Percentiles rank a stretch among this genome's conserved stretches.
These are phyloP conservation scores for Termitomyces sp. DNA, from an alignment of 1,284 basidiomycete genomes.

Conservation along the genomic window DNA sequence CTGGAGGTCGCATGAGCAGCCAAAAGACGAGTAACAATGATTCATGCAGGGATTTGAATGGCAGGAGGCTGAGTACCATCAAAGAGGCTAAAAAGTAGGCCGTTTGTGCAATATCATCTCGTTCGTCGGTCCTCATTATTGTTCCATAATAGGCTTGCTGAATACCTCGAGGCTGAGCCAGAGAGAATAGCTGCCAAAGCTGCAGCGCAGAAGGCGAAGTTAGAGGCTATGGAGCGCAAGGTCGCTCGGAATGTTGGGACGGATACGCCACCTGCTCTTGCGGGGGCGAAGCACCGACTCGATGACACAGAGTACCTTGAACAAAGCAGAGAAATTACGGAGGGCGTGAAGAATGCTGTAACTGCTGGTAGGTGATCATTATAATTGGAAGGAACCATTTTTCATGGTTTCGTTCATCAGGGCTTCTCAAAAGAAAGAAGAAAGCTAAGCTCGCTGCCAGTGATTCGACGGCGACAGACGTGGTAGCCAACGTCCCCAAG, in stretches of 20 bases:
- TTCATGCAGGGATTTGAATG: constrained; percentile 90
- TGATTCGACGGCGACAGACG: constrained; percentile 21
- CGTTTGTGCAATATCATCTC: not conserved
- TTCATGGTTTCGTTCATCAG: not conserved
- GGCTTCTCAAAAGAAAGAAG: constrained; percentile 63
- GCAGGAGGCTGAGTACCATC: constrained; percentile 85
- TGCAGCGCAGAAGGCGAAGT: constrained; percentile 79
- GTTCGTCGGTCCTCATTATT: not conserved
- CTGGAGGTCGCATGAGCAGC: constrained; percentile 95
- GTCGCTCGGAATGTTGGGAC: constrained; percentile 16
- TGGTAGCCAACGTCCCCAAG: not conserved
- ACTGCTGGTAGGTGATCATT: constrained; percentile 52
- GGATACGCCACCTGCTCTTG: constrained; percentile 43
- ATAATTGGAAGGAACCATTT: not conserved
- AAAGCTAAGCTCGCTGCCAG: constrained; percentile 65
- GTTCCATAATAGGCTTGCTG: constrained; percentile 63
- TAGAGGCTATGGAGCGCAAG: constrained; percentile 79
- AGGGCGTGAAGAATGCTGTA: constrained; percentile 89
- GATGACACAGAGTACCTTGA: constrained; percentile 93
- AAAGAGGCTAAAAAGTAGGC: constrained; percentile 91
- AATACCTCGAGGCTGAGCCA: constrained; percentile 84
- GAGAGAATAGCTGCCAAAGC: constrained; percentile 76
- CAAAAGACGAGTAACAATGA: constrained; percentile 95
- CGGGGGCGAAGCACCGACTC: constrained; percentile 82
- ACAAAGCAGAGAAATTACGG: constrained; percentile 88